Conservation (phyloP, 768 basidiomycete genomes). For the Podaxis sp. region DNA sequence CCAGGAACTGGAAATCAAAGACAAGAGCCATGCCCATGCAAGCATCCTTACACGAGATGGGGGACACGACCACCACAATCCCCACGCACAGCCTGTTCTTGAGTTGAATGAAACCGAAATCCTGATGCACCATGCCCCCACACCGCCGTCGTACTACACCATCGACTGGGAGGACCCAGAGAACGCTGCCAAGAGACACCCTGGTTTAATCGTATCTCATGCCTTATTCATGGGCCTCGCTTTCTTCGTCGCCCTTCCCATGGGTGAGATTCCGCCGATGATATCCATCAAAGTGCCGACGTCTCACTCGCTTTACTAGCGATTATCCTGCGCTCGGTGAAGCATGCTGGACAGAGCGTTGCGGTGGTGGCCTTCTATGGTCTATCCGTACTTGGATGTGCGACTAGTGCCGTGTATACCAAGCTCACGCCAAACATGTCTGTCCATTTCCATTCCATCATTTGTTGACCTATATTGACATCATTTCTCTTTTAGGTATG, state of each 20-base stretch:
- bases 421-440: constrained; percentile 84
- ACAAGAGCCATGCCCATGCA: background rate
- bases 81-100: constrained; percentile 48
- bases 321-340: constrained; percentile 77
- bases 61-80: constrained; percentile 47
- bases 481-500: constrained; percentile 52
- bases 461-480: constrained; percentile 20
- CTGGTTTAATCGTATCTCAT: constrained; percentile 74
- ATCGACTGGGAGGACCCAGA: constrained; percentile 66
- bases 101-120: constrained; percentile 80
- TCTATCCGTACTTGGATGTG: constrained; percentile 62
- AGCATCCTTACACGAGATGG: constrained; percentile 26
- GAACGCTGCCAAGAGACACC: constrained; percentile 46
- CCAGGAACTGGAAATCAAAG: constrained; percentile 5
- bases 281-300: background rate
- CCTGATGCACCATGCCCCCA: constrained; percentile 59
- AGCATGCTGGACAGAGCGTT: constrained; percentile 62
- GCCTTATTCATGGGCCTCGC: constrained; percentile 72
- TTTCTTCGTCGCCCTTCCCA: constrained; percentile 81
- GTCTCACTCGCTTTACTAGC: constrained; percentile 40
- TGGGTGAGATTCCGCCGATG: constrained; percentile 49
- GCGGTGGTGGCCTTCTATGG: constrained; percentile 64
- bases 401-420: constrained; percentile 67
- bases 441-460: constrained; percentile 11
- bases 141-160: constrained; percentile 81